Percentiles rank a stretch among this genome's conserved stretches.
These are phyloP conservation scores for Chrysanthemum lavandulifolium DNA, from an alignment of 129 eudicot genomes.

Conservation along the genomic window DNA sequence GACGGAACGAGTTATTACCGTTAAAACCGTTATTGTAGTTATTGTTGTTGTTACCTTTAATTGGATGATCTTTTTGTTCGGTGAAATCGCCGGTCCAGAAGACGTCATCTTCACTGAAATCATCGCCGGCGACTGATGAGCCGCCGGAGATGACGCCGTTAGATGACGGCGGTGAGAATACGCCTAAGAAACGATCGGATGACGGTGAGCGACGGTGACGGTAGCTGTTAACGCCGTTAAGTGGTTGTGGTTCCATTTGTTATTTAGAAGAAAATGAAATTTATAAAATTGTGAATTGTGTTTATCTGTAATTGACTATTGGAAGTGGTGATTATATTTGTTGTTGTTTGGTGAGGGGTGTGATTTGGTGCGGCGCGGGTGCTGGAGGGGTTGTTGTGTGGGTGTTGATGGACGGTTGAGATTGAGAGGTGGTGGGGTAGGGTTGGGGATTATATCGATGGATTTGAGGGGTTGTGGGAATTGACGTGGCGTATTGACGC, in stretches of 20 bases:
- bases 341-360: slow-evolving; percentile 11
- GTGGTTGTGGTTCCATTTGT: slow-evolving; percentile 41
- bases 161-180: slow-evolving; percentile 60
- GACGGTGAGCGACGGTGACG: slow-evolving; percentile 70
- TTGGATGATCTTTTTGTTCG: slow-evolving; percentile 29
- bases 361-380: slow-evolving; percentile 18
- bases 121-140: slow-evolving; percentile 47
- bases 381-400: not conserved
- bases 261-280: not conserved
- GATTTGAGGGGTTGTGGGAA: not conserved
- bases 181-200: slow-evolving; percentile 66
- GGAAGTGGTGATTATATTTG: too few species aligned
- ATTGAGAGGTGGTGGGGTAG: not conserved
- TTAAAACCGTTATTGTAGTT: not conserved
- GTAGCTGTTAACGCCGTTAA: slow-evolving; percentile 40
- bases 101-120: slow-evolving; percentile 74
- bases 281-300: too few species aligned
- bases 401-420: not conserved
- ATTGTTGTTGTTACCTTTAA: slow-evolving; percentile 1
- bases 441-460: slow-evolving; percentile 16
- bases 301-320: too few species aligned
- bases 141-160: slow-evolving; percentile 36
- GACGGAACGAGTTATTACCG: slow-evolving; percentile 29
- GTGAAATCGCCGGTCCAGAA: slow-evolving; percentile 70
- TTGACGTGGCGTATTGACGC: slow-evolving; percentile 38